A percentile compares a stretch with the other conserved stretches of the same genome.
These are phyloP conservation scores for Fusarium sp. DNA, from an alignment of 2,329 filamentous ascomycete genomes.

Conservation along the genomic window DNA sequence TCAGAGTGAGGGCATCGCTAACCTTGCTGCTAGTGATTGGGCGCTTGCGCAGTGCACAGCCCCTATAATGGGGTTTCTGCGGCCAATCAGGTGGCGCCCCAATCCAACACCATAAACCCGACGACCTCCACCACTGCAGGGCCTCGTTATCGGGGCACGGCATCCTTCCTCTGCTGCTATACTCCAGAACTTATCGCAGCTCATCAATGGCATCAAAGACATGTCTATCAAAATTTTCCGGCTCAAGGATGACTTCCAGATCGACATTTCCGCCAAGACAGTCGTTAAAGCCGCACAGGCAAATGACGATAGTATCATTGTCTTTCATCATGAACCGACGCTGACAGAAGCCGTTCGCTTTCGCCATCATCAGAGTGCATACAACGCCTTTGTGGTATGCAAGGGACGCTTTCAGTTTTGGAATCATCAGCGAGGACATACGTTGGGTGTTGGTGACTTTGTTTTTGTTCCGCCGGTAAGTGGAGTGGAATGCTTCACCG, in stretches of 20 bases:
- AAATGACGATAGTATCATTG: background rate
- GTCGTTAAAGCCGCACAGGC: background rate
- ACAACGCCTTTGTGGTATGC: background rate
- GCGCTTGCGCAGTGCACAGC: background rate
- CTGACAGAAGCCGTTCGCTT: background rate
- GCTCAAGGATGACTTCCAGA: background rate
- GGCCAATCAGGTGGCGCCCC: background rate
- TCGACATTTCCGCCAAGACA: background rate
- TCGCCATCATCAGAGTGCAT: background rate
- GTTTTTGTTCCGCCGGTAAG: background rate
- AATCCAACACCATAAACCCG: background rate
- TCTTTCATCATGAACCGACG: background rate
- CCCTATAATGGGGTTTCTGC: background rate
- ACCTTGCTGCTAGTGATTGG: background rate
- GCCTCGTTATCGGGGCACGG: background rate
- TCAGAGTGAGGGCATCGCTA: background rate
- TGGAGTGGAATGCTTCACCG: background rate
- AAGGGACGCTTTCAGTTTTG: background rate
- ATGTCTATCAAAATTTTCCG: background rate
- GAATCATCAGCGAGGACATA: background rate
- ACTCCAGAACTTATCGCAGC: background rate
- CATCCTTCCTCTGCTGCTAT: background rate
- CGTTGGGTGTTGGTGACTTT: background rate
- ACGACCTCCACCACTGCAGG: background rate
- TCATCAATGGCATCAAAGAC: background rate